Evolutionary conservation across 1,284 basidiomycete genomes (phyloP).

Genomic region (Microstroma glucosiphilum): DNA sequence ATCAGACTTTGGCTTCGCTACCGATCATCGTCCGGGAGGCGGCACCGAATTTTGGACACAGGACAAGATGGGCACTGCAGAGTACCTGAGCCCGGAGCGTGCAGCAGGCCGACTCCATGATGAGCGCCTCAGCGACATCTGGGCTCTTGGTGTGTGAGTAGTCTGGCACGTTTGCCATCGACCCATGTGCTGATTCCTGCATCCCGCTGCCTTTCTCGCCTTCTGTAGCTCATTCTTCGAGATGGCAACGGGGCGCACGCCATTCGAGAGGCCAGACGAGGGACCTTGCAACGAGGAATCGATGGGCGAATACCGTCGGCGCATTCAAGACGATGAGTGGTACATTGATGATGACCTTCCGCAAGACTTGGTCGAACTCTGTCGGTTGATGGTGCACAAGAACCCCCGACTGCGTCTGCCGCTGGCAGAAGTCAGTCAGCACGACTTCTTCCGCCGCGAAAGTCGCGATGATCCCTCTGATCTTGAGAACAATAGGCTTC

Average conservation of each 20-base stretch:
- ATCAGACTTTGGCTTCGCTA: constrained; percentile 41
- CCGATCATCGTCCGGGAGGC: constrained; percentile 24
- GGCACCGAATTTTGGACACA: constrained; percentile 24
- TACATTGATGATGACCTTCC: neutral
- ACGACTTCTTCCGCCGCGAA: neutral
- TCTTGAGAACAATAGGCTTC: neutral
- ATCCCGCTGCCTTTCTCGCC: neutral
- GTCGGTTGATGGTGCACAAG: neutral
- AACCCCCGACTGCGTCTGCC: neutral
- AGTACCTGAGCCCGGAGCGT: constrained; percentile 39
- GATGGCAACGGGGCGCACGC: constrained; percentile 36
- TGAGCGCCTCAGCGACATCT: constrained; percentile 34
- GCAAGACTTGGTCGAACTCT: neutral
- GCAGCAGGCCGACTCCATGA: constrained; percentile 28
- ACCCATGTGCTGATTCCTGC: neutral
- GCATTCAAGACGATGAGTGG: neutral
- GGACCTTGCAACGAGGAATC: constrained; percentile 14
- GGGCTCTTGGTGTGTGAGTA: constrained; percentile 32
- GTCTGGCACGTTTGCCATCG: neutral
- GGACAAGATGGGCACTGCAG: constrained; percentile 33
- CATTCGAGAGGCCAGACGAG: constrained; percentile 37
- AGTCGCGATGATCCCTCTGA: neutral
- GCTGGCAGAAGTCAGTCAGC: neutral
- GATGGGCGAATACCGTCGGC: neutral
- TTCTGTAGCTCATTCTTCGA: constrained; percentile 29